Conservation (phyloP, 495 filamentous ascomycete genomes). For the Coniosporium apollinis region DNA sequence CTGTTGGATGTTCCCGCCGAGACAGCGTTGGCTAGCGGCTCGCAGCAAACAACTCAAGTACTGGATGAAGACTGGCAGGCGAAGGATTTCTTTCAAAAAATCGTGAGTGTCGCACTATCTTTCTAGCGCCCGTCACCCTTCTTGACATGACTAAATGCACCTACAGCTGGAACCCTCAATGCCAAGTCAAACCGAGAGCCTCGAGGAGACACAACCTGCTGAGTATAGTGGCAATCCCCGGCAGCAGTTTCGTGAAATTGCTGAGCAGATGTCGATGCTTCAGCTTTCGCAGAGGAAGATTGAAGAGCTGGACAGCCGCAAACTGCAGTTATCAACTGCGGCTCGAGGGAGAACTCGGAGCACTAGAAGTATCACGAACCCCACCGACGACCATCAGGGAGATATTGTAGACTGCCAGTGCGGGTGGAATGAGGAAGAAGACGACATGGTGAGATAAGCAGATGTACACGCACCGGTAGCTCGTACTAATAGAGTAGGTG, state of each 20-base stretch:
- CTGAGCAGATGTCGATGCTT: no score
- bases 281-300: conserved; percentile 6
- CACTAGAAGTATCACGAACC: not conserved
- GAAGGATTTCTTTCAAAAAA: no score
- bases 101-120: no score
- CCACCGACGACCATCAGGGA: no score
- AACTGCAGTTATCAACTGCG: conserved; percentile 6
- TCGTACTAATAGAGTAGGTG: no score
- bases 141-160: no score
- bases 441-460: conserved; percentile 24
- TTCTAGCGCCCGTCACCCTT: no score
- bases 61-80: no score
- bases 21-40: no score
- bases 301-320: conserved; percentile 8
- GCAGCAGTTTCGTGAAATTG: no score
- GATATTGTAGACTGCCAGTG: conserved; percentile 26
- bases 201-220: not conserved
- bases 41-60: no score
- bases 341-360: not conserved
- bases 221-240: not conserved
- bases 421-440: conserved; percentile 25
- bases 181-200: conserved; percentile 11
- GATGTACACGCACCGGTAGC: not conserved
- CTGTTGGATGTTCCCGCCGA: no score
- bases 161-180: conserved; percentile 5